Evolutionary conservation across 2,329 filamentous ascomycete species (phyloP).

Genomic region (Penicillium sp.): DNA sequence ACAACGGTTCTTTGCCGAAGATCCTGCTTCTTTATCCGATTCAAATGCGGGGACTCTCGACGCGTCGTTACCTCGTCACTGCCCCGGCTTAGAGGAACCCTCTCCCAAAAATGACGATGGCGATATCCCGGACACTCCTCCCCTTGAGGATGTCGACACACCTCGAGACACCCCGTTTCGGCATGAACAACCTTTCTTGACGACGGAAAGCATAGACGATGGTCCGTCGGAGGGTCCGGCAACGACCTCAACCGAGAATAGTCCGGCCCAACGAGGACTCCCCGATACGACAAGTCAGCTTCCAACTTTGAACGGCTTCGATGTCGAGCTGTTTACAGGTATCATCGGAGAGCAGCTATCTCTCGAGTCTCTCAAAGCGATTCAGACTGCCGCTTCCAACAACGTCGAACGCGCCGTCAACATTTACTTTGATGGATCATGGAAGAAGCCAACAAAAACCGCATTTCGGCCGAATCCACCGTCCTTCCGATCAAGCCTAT

Average conservation of each 20-base stretch:
- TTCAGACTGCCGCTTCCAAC: slow-evolving; percentile 51
- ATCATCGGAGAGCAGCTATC: slow-evolving; percentile 57
- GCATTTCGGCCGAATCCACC: slow-evolving; percentile 7
- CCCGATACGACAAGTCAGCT: not conserved
- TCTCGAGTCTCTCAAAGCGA: slow-evolving; percentile 43
- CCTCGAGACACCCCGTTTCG: not conserved
- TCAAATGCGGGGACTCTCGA: slow-evolving; percentile 16
- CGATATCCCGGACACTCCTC: not conserved
- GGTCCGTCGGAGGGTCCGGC: not conserved
- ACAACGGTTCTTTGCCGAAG: slow-evolving; percentile 61
- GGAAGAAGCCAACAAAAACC: slow-evolving; percentile 42
- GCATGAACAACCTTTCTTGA: not conserved
- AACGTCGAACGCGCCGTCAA: slow-evolving; percentile 63
- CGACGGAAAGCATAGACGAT: not conserved
- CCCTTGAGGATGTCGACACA: not conserved
- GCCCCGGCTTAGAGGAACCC: not conserved
- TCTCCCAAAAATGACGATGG: not conserved
- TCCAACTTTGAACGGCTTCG: slow-evolving; percentile 45
- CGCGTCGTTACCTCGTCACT: slow-evolving; percentile 15
- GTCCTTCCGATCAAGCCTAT: slow-evolving; percentile 9
- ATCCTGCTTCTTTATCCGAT: slow-evolving; percentile 28
- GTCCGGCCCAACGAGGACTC: not conserved
- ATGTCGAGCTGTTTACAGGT: slow-evolving; percentile 54
- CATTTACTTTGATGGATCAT: slow-evolving; percentile 64
- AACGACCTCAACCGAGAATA: not conserved